These are phyloP conservation scores for Hypoxylon trugodes DNA, from an alignment of 495 filamentous ascomycete species.

Conservation along the genomic window DNA sequence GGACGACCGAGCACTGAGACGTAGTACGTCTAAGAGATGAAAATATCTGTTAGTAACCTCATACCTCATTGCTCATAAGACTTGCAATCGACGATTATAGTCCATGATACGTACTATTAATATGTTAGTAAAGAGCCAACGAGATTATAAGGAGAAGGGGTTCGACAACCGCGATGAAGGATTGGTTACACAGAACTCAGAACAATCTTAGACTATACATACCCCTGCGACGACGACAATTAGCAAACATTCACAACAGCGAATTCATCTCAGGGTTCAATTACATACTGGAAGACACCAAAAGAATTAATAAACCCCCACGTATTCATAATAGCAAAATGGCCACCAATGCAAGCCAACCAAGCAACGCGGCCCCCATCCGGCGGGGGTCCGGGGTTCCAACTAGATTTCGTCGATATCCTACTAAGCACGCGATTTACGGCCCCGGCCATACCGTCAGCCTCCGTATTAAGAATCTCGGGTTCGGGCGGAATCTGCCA, in stretches of 20 bases:
- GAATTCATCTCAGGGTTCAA: too few relatives aligned
- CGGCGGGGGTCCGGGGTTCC: slow-evolving; percentile 60
- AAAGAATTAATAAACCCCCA: slow-evolving; percentile 71
- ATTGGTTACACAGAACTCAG: too few relatives aligned
- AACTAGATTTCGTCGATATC: slow-evolving; percentile 51
- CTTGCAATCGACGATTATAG: too few relatives aligned
- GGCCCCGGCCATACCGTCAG: slow-evolving; percentile 39
- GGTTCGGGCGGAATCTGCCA: slow-evolving; percentile 37
- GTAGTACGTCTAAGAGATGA: slow-evolving; percentile 81
- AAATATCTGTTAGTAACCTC: too few relatives aligned
- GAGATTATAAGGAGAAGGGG: too few relatives aligned
- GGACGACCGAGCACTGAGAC: slow-evolving; percentile 56
- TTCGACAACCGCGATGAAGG: too few relatives aligned
- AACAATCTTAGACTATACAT: too few relatives aligned
- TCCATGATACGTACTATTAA: too few relatives aligned
- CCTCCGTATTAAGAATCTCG: slow-evolving; percentile 37
- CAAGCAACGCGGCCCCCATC: slow-evolving; percentile 62
- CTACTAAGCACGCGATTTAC: slow-evolving; percentile 47
- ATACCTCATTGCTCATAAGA: too few relatives aligned
- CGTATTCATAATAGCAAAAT: slow-evolving; percentile 58
- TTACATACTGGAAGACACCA: slow-evolving; percentile 87
- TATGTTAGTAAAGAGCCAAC: too few relatives aligned
- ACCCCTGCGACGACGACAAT: too few relatives aligned
- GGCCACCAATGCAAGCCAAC: slow-evolving; percentile 55
- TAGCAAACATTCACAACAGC: too few relatives aligned